Conservation (phyloP, 306 rosid species). For the Sphenostylis stenocarpa region DNA sequence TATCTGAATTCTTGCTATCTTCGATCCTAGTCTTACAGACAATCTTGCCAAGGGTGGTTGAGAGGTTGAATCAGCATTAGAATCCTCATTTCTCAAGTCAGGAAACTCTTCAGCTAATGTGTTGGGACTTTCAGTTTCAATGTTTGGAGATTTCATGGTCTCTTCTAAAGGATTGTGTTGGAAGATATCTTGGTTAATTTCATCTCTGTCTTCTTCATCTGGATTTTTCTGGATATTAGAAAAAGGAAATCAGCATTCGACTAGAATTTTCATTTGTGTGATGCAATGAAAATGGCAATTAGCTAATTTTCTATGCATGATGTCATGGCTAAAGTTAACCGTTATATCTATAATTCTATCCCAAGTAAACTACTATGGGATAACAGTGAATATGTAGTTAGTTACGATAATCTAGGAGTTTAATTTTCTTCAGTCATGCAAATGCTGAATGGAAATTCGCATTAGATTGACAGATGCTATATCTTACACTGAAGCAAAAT, state of each 20-base stretch:
- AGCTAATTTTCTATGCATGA: background rate
- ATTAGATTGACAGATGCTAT: constrained; percentile 5
- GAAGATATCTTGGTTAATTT: constrained; percentile 22
- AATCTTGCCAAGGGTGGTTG: constrained; percentile 49
- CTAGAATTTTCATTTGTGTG: constrained; percentile 38
- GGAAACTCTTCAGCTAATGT: constrained; percentile 29
- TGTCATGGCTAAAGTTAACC: background rate
- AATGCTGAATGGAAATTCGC: constrained; percentile 19
- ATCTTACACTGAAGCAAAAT: background rate
- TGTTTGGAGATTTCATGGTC: constrained; percentile 21
- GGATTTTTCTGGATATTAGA: constrained; percentile 57
- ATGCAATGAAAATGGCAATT: constrained; percentile 6
- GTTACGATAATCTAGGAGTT: background rate
- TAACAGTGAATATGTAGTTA: background rate
- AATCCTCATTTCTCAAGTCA: constrained; percentile 31
- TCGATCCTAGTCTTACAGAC: constrained; percentile 43
- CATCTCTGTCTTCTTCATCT: constrained; percentile 50
- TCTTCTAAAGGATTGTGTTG: constrained; percentile 34
- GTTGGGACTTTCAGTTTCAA: constrained; percentile 11
- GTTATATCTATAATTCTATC: background rate
- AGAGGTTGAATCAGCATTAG: constrained; percentile 31
- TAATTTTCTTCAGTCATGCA: background rate
- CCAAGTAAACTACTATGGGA: background rate
- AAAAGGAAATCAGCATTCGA: constrained; percentile 2
- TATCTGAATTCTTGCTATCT: constrained; percentile 61